Percentiles rank a stretch among this genome's conserved stretches.
Conservation (phyloP, 768 basidiomycete species). For the Hypsizygus marmoreus region DNA sequence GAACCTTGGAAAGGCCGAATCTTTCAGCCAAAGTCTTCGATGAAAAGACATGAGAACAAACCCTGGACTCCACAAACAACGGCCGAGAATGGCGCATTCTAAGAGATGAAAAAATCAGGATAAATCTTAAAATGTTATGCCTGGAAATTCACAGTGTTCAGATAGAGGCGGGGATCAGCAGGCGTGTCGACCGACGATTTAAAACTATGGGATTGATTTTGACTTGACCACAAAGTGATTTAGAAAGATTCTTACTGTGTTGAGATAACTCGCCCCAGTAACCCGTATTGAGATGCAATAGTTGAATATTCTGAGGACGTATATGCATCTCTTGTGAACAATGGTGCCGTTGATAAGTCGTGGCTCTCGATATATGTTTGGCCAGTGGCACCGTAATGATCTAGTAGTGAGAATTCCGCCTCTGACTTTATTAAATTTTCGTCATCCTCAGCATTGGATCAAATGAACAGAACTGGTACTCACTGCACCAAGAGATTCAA, state of each 20-base stretch:
- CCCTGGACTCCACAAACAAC: slow-evolving; percentile 76
- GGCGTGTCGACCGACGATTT: slow-evolving; percentile 22
- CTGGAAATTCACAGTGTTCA: slow-evolving; percentile 59
- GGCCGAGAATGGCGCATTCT: slow-evolving; percentile 78
- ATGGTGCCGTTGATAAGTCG: slow-evolving; percentile 48
- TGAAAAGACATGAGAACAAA: slow-evolving; percentile 8
- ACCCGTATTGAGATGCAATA: slow-evolving; percentile 57
- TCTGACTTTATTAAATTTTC: neutral
- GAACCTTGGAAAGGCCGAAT: slow-evolving; percentile 54
- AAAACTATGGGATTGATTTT: slow-evolving; percentile 26
- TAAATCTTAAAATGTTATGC: neutral
- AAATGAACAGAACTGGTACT: too few species aligned
- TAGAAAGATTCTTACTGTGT: slow-evolving; percentile 40
- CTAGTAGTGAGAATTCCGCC: slow-evolving; percentile 18
- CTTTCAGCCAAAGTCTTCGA: neutral
- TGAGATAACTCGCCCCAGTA: slow-evolving; percentile 51
- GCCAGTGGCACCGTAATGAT: neutral
- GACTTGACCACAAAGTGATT: neutral
- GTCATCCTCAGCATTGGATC: too few species aligned
- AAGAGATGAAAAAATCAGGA: neutral
- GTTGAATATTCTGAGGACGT: slow-evolving; percentile 32
- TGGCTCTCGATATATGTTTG: slow-evolving; percentile 22
- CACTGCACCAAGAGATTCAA: too few species aligned
- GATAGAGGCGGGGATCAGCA: slow-evolving; percentile 56
- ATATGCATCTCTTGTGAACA: slow-evolving; percentile 54